Conservation (phyloP, 176 grass and related monocot species). For the Triticum aestivum region IWGSC_CS_RefSeq_v2.1 NC_057799.1:444498980-444499479, state of each 20-base stretch:
- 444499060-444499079: neutral
- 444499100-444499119: slow-evolving; percentile 71
- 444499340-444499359: slow-evolving; percentile 6
- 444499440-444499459: neutral
- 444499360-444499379: slow-evolving; percentile 12
- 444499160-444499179: slow-evolving; percentile 99
- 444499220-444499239: slow-evolving; percentile 15
- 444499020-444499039: slow-evolving; percentile 1
- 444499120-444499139: slow-evolving; percentile 80
- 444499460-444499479: neutral
- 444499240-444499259: slow-evolving; percentile 5
- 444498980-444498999: neutral
- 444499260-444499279: slow-evolving; percentile 13
- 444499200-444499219: slow-evolving; percentile 18
- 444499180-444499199: slow-evolving; percentile 89
- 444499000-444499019: slow-evolving; percentile 9
- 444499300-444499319: slow-evolving; percentile 11
- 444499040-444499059: slow-evolving; percentile 1
- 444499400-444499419: neutral
- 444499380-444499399: slow-evolving; percentile 26
- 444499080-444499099: slow-evolving; percentile 66
- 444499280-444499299: slow-evolving; percentile 7
- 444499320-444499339: slow-evolving; percentile 12
- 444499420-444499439: neutral
- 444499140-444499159: slow-evolving; percentile 90